Base-by-base conservation (phyloP, 169 alveolate species). In the Cryptosporidium bovis region DNA sequence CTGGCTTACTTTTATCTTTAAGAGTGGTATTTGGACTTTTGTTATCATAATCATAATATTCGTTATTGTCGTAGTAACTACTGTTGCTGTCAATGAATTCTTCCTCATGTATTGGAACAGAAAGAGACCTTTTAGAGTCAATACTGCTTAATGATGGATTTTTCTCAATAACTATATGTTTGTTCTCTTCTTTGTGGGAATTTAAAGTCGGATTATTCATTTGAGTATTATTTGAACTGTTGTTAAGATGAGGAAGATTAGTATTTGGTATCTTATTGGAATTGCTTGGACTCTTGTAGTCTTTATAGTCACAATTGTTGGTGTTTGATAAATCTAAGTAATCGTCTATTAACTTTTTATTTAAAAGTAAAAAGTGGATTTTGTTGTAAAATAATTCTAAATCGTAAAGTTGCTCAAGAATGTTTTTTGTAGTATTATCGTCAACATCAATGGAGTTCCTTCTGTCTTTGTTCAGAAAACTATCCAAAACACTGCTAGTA, bases 241-340 rank as follows among this genome's bases (percentile, higher is more conserved):
- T 66, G 2, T 13, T 29, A 27, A 69, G 65, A 8, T 31, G 66
- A 51, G 83, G 83, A 3, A 69, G 40, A 55, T 53, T 36, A n/a
- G 83, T 69, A 69, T 69, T 69, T 69, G 83, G 83, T 15, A 69
- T 18, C 51, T 69, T 69, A 27, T 20, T 27, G 18, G 51, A 68
- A 40, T 44, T 24, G 27, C 7, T 48, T 5, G 13, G 33, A 24
- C 0, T 0, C 12, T 53, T 53, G 6, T 3, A n/a, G 29, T 53
- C 0, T n/a, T 53, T 5, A 53, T 5, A 16, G 0, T 13, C 64
- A 13, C 29, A 16, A 13, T 53, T 20, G 12, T 13, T 5, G 6
- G 20, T 7, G 12, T 13, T 12, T 53, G 29, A 16, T 13, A 12
- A n/a, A 13, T 53, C 29, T 13, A 5, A 6, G 12, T 5, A 53